Evolutionary conservation across 371 early-diverging fungal genomes (phyloP).

Genomic region (Fennellomyces sp.): DNA sequence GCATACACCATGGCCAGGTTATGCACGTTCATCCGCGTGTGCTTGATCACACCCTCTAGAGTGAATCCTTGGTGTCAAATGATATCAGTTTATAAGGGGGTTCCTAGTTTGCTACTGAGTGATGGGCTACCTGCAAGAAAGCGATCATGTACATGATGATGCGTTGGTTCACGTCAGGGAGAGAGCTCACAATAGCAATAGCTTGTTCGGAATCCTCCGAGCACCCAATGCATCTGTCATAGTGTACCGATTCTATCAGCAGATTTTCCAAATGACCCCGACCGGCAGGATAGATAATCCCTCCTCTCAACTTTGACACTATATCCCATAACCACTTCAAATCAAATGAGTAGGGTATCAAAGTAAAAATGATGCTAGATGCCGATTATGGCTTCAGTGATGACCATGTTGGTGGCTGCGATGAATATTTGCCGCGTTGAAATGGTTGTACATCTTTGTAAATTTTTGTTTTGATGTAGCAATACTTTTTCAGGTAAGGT

Average conservation of each 20-base stretch:
- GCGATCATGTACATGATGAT: conserved; percentile 80
- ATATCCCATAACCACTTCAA: no score
- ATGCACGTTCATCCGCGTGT: conserved; percentile 86
- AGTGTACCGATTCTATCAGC: conserved; percentile 80
- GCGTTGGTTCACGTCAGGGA: conserved; percentile 78
- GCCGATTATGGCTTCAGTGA: no score
- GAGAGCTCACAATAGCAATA: conserved; percentile 59
- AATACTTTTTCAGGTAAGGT: no score
- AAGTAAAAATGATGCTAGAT: no score
- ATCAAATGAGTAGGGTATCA: no score
- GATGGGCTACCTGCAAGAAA: conserved; percentile 72
- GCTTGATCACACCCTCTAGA: conserved; percentile 64
- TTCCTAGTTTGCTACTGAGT: not conserved
- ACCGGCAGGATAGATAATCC: no score
- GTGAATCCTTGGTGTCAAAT: conserved; percentile 64
- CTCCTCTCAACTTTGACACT: no score
- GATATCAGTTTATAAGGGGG: not conserved
- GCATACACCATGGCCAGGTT: conserved; percentile 98
- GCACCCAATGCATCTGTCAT: conserved; percentile 67
- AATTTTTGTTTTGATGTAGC: no score
- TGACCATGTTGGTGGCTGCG: no score
- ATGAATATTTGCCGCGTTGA: no score
- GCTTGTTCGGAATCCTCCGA: conserved; percentile 63
- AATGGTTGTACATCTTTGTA: no score
- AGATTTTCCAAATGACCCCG: conserved; percentile 93